Evolutionary conservation across 2,329 filamentous ascomycete species (phyloP).

Genomic region (Cladobotryum mycophilum): DNA sequence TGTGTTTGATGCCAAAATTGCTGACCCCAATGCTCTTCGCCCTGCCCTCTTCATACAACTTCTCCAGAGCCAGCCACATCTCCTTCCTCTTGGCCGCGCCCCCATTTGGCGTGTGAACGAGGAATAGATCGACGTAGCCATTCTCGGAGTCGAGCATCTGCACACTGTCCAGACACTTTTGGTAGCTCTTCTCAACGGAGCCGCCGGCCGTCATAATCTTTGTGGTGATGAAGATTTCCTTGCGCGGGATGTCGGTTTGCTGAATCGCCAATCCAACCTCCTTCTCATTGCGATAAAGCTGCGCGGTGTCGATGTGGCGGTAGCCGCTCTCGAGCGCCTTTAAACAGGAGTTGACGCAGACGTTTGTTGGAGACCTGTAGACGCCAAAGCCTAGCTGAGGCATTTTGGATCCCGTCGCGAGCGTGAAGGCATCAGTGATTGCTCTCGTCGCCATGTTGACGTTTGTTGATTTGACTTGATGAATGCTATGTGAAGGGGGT

Average conservation of each 20-base stretch:
- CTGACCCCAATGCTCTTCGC: slow-evolving; percentile 64
- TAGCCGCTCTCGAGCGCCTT: slow-evolving; percentile 54
- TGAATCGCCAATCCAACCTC: slow-evolving; percentile 60
- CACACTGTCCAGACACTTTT: slow-evolving; percentile 55
- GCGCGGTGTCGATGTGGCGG: slow-evolving; percentile 59
- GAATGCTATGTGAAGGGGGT: too few species aligned
- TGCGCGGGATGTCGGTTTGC: slow-evolving; percentile 47
- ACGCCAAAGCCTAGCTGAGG: slow-evolving; percentile 66
- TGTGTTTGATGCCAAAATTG: slow-evolving; percentile 62
- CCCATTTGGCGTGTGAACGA: slow-evolving; percentile 58
- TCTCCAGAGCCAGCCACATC: slow-evolving; percentile 62
- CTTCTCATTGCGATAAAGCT: slow-evolving; percentile 59
- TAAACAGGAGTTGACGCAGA: slow-evolving; percentile 52
- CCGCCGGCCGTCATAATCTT: slow-evolving; percentile 49
- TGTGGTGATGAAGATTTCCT: slow-evolving; percentile 62
- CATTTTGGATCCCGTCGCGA: slow-evolving; percentile 33
- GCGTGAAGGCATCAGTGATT: slow-evolving; percentile 13
- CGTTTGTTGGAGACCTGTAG: slow-evolving; percentile 49
- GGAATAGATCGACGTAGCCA: slow-evolving; percentile 65
- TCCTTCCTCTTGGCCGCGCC: slow-evolving; percentile 50
- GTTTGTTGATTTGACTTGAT: too few species aligned
- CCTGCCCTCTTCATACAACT: slow-evolving; percentile 51
- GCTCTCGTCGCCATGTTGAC: background rate
- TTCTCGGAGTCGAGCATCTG: slow-evolving; percentile 49
- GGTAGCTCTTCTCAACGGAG: slow-evolving; percentile 47